These are phyloP conservation scores for Neopestalotiopsis clavispora DNA, from an alignment of 2,329 filamentous ascomycete genomes.

Conservation along the genomic window DNA sequence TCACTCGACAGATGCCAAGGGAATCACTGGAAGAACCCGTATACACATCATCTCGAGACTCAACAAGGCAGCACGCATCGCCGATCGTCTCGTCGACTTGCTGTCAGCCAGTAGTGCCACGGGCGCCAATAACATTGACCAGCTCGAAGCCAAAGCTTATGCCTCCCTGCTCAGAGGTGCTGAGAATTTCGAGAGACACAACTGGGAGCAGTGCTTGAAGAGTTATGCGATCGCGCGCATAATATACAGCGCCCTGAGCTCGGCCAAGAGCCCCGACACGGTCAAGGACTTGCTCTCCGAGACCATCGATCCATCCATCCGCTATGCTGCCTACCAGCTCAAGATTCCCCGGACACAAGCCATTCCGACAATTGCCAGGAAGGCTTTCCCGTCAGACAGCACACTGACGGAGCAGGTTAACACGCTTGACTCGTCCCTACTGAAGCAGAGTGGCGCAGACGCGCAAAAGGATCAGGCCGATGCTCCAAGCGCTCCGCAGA, in stretches of 20 bases:
- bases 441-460: conserved; percentile 61
- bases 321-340: conserved; percentile 92
- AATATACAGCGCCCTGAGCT: conserved; percentile 79
- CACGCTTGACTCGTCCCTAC: conserved; percentile 69
- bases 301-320: conserved; percentile 90
- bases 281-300: conserved; percentile 86
- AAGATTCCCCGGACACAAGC: conserved; percentile 85
- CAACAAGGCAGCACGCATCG: conserved; percentile 76
- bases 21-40: conserved; percentile 78
- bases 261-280: conserved; percentile 70
- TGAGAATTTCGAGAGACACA: conserved; percentile 83
- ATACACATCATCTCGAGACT: conserved; percentile 89
- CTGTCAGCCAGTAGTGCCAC: conserved; percentile 68
- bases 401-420: conserved; percentile 71
- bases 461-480: conserved; percentile 54
- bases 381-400: conserved; percentile 74
- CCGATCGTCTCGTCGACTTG: conserved; percentile 68
- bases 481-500: conserved; percentile 67
- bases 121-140: conserved; percentile 70
- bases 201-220: conserved; percentile 79
- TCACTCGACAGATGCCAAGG: conserved; percentile 79
- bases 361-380: conserved; percentile 77
- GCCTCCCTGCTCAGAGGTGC: conserved; percentile 76
- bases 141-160: conserved; percentile 88
- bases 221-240: conserved; percentile 79